phyloP scores from a whole-genome alignment of 768 basidiomycete genomes.

The Leccinum variicolor region DNA sequence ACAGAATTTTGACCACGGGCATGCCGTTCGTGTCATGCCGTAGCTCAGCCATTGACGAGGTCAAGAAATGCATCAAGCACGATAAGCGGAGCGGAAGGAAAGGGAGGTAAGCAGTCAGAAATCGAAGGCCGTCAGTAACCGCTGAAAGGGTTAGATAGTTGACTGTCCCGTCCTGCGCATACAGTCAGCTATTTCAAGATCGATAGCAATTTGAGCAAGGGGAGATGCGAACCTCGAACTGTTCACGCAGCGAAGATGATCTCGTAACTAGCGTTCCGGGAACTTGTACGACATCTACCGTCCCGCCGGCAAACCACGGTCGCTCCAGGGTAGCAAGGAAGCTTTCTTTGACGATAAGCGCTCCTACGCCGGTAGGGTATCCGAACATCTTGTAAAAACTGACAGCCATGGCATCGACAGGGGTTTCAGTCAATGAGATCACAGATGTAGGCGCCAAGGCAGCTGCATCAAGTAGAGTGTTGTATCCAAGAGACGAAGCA shows the following conservation, averaged over 20 bases:
- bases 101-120: slow-evolving; percentile 74
- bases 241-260: slow-evolving; percentile 58
- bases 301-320: slow-evolving; percentile 86
- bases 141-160: slow-evolving; percentile 77
- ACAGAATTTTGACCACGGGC: slow-evolving; percentile 68
- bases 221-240: slow-evolving; percentile 60
- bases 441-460: slow-evolving; percentile 72
- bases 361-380: slow-evolving; percentile 82
- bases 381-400: slow-evolving; percentile 93
- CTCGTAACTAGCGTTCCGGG: slow-evolving; percentile 69
- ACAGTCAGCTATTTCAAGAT: slow-evolving; percentile 2
- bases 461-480: slow-evolving; percentile 77
- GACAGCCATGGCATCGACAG: slow-evolving; percentile 79
- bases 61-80: slow-evolving; percentile 61
- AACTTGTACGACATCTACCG: slow-evolving; percentile 79
- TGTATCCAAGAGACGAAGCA: slow-evolving; percentile 67
- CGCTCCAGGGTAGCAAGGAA: slow-evolving; percentile 59
- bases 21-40: slow-evolving; percentile 58
- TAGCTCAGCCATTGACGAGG: slow-evolving; percentile 49
- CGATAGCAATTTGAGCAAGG: background rate
- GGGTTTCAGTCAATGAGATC: slow-evolving; percentile 60
- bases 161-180: slow-evolving; percentile 73
- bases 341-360: slow-evolving; percentile 68
- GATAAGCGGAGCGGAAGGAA: slow-evolving; percentile 76
- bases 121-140: slow-evolving; percentile 74